Conservation (phyloP, 768 basidiomycete species). For the Mycena sanguinolenta region DNA sequence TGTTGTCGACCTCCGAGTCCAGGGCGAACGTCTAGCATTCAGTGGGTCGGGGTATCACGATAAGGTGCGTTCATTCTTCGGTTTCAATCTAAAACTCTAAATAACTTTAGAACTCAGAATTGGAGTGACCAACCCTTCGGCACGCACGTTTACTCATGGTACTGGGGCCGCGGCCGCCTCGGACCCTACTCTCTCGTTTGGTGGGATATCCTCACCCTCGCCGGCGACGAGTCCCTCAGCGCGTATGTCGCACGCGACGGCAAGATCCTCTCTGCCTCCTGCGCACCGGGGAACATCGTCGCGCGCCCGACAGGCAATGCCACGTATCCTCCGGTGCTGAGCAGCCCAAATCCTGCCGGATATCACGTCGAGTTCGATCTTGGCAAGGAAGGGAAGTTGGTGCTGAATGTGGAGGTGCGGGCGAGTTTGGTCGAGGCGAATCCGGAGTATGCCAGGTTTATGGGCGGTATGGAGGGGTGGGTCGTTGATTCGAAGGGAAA, state of each 20-base stretch:
- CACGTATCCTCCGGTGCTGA: constrained; percentile 12
- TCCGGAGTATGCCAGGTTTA: neutral
- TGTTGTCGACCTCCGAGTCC: constrained; percentile 28
- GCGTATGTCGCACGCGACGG: constrained; percentile 22
- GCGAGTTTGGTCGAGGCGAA: neutral
- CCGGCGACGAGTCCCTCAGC: constrained; percentile 17
- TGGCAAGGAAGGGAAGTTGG: neutral
- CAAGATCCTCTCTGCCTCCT: constrained; percentile 18
- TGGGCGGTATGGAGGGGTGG: neutral
- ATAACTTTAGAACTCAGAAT: constrained; percentile 21
- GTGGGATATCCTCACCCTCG: constrained; percentile 25
- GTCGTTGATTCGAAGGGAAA: neutral
- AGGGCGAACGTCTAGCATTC: constrained; percentile 23
- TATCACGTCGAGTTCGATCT: constrained; percentile 19
- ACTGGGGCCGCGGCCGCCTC: constrained; percentile 32
- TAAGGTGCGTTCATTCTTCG: constrained; percentile 18
- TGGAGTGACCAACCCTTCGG: constrained; percentile 26
- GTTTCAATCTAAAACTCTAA: neutral
- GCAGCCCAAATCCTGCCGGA: constrained; percentile 2
- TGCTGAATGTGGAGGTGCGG: neutral
- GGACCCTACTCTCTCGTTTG: constrained; percentile 32
- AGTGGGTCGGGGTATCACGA: constrained; percentile 32
- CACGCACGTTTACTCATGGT: constrained; percentile 25
- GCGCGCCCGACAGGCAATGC: constrained; percentile 25
- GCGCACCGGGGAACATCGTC: neutral